A percentile compares a stretch with the other conserved stretches of the same genome.
Evolutionary conservation across 495 filamentous ascomycete species (phyloP).

Genomic region (Cercophora sp.): DNA sequence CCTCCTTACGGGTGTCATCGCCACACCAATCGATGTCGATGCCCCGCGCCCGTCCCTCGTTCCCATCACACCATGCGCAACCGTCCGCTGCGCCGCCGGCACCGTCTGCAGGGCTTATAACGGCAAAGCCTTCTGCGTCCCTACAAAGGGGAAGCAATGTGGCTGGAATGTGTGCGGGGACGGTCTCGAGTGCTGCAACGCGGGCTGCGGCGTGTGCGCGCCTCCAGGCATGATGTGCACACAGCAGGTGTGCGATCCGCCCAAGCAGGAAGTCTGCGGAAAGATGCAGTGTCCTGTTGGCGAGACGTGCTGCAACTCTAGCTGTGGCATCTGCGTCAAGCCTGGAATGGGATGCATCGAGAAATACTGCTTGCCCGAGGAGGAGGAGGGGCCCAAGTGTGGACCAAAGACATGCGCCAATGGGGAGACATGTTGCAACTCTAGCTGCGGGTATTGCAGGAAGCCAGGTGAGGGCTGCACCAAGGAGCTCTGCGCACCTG

Average conservation of each 20-base stretch:
- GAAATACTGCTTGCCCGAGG: not conserved
- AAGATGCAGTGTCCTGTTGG: not conserved
- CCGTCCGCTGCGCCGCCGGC: constrained; percentile 14
- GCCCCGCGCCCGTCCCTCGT: not conserved
- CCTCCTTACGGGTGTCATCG: no score
- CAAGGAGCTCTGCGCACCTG: constrained; percentile 12
- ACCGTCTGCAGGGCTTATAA: constrained; percentile 17
- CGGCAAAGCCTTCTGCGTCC: constrained; percentile 15
- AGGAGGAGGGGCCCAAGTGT: constrained; percentile 4
- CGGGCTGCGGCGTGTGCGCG: constrained; percentile 8
- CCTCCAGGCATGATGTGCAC: constrained; percentile 7
- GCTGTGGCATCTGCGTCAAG: constrained; percentile 8
- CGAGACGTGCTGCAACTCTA: constrained; percentile 1
- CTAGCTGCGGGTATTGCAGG: constrained; percentile 19
- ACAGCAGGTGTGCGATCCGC: constrained; percentile 1
- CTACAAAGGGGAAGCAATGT: not conserved
- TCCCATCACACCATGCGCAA: constrained; percentile 12
- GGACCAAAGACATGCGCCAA: constrained; percentile 13
- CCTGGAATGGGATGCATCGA: not conserved
- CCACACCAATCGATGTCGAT: constrained; percentile 12
- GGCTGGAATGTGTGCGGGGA: not conserved
- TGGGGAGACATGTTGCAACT: constrained; percentile 21
- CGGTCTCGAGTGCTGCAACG: constrained; percentile 4
- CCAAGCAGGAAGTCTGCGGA: not conserved
- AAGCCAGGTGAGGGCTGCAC: constrained; percentile 21